Conservation (phyloP, 257 asterid species). For the Solanum habrochaites region DNA sequence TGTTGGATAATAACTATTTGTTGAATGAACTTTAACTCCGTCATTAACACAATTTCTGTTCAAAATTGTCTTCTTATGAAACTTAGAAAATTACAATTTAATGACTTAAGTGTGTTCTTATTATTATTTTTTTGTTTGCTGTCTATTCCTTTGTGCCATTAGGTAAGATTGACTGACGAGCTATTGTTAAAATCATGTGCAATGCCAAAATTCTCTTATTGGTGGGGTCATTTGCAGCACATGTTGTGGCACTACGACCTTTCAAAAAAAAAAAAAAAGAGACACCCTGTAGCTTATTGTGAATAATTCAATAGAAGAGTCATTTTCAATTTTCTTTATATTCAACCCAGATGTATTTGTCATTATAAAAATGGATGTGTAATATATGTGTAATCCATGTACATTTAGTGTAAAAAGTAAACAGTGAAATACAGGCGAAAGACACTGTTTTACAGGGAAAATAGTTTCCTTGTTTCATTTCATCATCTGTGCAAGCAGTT, state of each 20-base stretch:
- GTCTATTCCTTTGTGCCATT: not conserved
- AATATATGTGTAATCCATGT: not conserved
- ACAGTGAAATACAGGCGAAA: not conserved
- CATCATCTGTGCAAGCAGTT: not conserved
- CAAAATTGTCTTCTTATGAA: not conserved
- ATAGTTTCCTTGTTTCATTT: not conserved
- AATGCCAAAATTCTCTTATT: not conserved
- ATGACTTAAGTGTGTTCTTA: not conserved
- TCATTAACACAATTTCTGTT: not conserved
- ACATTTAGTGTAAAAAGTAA: not conserved
- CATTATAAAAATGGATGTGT: not conserved
- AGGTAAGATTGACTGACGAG: not conserved
- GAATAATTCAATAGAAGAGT: not conserved
- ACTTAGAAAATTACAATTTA: not conserved
- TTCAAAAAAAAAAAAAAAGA: not conserved
- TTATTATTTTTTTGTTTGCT: not conserved
- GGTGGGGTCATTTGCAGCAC: not conserved
- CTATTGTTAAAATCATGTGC: not conserved
- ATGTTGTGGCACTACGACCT: not conserved
- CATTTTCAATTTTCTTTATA: not conserved
- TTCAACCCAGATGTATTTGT: not conserved
- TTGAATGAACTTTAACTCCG: not conserved
- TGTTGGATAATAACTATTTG: not conserved
- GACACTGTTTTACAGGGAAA: not conserved
- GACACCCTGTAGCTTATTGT: not conserved